Evolutionary conservation across 768 basidiomycete species (phyloP), one percentile per base, ranked within the genome.

Genomic region (Phaeotremella fagi): DNA sequence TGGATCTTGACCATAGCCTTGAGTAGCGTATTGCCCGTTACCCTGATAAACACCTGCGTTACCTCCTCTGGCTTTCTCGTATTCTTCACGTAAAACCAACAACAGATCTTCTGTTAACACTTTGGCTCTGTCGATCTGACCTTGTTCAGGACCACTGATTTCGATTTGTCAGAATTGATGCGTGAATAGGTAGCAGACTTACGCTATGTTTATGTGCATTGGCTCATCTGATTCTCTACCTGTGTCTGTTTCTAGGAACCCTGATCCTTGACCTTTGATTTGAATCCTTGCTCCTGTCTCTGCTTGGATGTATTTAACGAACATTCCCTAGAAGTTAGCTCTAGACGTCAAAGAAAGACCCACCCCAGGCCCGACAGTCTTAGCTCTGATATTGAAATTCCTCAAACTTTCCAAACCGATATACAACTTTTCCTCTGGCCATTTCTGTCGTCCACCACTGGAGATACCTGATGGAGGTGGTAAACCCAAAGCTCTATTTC

Each of bases 231-330:
- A 82, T 75, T 94, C 90, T 66, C 84, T 78, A 1, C 89, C 87
- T 0, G 90, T 91, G 63, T 91, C 88, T 53, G 82, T 82, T 66
- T 99, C 94, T 57, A 94, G 85, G 72, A 95, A 99, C 1, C 94
- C 94, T 23, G 90, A 92, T 4, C 94, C 94, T 14, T 84, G 65
- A 18, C 94, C 94, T 75, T 98, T 98, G 64, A 99, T 95, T 73
- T 99, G 94, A 7, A 99, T 94, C 55, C 94, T 82, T 4, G 92
- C 94, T 25, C 85, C 85, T 0, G 94, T 99, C 75, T 99, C 94
- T 64, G 86, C 82, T 75, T 99, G 94, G 45, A 98, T 98, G 71
- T 91, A 91, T 76, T 99, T 99, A 61, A 99, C 94, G 68, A 97
- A 99, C 60, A 90, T 85, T 60, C 92, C 92, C 87, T 89, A 72